Conservation (phyloP, 2,329 filamentous ascomycete species). For the Microthyrium microscopicum region DNA sequence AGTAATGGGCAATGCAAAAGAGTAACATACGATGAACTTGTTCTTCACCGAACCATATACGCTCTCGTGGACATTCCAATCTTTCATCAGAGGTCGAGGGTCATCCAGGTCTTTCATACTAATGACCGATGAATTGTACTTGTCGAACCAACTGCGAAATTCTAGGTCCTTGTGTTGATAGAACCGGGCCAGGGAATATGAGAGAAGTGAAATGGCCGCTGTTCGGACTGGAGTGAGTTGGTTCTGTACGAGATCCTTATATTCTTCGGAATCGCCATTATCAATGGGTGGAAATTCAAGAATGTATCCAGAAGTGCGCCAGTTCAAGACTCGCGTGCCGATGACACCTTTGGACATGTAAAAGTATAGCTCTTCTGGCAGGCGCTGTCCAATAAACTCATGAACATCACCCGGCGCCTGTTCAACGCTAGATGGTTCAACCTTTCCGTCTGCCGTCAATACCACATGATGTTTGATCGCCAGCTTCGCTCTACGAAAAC, state of each 20-base stretch:
- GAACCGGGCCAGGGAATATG: conserved; percentile 65
- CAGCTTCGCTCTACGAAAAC: conserved; percentile 73
- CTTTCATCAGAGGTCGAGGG: not conserved
- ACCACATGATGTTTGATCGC: conserved; percentile 77
- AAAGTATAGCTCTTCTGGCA: conserved; percentile 79
- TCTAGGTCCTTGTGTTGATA: conserved; percentile 65
- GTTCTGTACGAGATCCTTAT: conserved; percentile 59
- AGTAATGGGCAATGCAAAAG: conserved; percentile 12
- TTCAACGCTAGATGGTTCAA: conserved; percentile 57
- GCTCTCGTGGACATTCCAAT: conserved; percentile 6
- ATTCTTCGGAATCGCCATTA: conserved; percentile 62
- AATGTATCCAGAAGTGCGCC: conserved; percentile 65
- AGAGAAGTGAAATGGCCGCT: conserved; percentile 60
- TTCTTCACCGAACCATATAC: not conserved
- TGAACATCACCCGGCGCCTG: conserved; percentile 69
- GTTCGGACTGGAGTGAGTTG: conserved; percentile 61
- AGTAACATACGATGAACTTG: not conserved
- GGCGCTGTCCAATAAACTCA: conserved; percentile 74
- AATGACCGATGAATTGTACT: conserved; percentile 29
- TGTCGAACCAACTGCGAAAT: conserved; percentile 72
- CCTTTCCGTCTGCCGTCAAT: conserved; percentile 58
- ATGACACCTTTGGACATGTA: conserved; percentile 77
- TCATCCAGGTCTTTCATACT: conserved; percentile 2
- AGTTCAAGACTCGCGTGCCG: conserved; percentile 61
- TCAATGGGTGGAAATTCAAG: conserved; percentile 72